Base-by-base conservation (phyloP, 495 filamentous ascomycete genomes). In the Thermochaetoides thermophila region DNA sequence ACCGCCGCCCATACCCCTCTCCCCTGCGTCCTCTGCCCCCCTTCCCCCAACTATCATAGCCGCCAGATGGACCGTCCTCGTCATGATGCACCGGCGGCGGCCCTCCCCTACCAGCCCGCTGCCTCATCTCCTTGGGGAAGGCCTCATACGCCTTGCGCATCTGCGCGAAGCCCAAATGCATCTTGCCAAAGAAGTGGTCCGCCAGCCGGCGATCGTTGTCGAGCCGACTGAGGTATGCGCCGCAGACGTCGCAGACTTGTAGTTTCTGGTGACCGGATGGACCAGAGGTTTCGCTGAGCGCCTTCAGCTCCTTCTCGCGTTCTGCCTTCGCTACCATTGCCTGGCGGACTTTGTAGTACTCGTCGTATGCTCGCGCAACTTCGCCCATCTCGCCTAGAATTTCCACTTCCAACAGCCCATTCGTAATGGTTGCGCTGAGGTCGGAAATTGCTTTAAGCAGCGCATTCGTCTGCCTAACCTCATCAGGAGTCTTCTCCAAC, bases 171-270 rank as follows among this genome's bases (percentile, higher is more conserved):
- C 89, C 89, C 49, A 97, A 64, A 49, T 97, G 89, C 91, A 97
- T 96, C 64, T 97, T 97, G 19, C 89, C 89, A 53, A 92, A 96
- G 56, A 97, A 97, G 49, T 97, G 89, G 54, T 97, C 89, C 17
- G 89, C 89, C 55, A 97, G 49, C 18, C 89, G 65, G 13, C 89
- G 70, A 50, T 97, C 89, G 48, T 97, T 97, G 50, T 97, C 89
- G 16, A 97, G 71, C 13, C 89, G 58, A 34, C 71, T 78, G 34
- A 97, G 66, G 51, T 97, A 97, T 3, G 89, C 89, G 22, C 63
- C 31, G 79, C 89, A 97, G 1, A 96, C 91, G 56, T 97, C 89
- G 68, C 89, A 97, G 13, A 97, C 89, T 56, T 96, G 91, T 32
- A 97, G 63, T 48, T 96, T 96, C 61, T 97, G 89, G 60, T 97